phyloP scores from a whole-genome alignment of 768 basidiomycete species.

The Tylopilus sp. region DNA sequence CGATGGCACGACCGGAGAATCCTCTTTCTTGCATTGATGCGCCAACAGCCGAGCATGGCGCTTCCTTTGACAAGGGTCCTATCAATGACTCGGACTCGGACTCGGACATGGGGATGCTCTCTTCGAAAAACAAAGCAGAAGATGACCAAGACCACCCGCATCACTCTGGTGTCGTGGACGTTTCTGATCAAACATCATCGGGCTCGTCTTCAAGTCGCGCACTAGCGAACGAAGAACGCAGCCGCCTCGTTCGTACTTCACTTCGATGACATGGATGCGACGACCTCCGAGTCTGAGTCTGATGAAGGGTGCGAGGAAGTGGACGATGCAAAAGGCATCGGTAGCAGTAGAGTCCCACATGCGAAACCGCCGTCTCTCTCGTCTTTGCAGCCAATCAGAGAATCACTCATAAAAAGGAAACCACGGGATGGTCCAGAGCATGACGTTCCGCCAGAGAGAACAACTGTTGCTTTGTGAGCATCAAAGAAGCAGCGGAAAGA shows the following conservation, averaged over 20 bases:
- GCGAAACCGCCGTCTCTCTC: background rate
- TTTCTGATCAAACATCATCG: background rate
- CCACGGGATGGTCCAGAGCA: slow-evolving; percentile 4
- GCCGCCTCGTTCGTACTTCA: background rate
- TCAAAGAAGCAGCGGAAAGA: slow-evolving; percentile 9
- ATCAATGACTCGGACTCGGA: slow-evolving; percentile 7
- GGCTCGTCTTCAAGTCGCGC: background rate
- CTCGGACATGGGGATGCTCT: slow-evolving; percentile 11
- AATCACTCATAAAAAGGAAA: slow-evolving; percentile 7
- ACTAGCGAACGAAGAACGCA: background rate
- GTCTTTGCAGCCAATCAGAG: slow-evolving; percentile 16
- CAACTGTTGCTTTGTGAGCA: background rate
- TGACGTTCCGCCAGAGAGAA: slow-evolving; percentile 1
- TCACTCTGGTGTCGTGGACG: background rate
- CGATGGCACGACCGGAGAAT: slow-evolving; percentile 4
- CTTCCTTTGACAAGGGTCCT: slow-evolving; percentile 1
- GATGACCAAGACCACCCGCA: background rate
- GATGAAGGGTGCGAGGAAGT: background rate
- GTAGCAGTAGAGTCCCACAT: background rate
- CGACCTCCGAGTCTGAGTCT: slow-evolving; percentile 9
- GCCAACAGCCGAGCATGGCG: background rate
- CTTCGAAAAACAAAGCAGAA: slow-evolving; percentile 7
- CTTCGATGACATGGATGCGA: too few relatives aligned
- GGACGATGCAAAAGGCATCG: background rate
- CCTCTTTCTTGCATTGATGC: background rate